Evolutionary conservation across 1,284 basidiomycete species (phyloP).

Genomic region (Microbotryum lychnidis-dioicae): DNA sequence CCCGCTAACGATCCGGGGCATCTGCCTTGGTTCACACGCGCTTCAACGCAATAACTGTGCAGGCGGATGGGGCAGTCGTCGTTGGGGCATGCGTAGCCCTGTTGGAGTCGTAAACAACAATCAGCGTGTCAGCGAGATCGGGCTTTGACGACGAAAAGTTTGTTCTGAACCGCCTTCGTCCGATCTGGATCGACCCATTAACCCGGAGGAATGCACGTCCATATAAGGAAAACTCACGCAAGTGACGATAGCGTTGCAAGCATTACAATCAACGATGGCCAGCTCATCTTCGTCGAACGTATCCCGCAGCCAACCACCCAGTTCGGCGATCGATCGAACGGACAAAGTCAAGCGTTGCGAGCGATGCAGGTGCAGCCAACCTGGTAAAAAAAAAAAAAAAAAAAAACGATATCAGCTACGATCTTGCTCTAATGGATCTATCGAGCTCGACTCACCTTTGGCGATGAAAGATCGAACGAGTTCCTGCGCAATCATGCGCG

Average conservation of each 20-base stretch:
- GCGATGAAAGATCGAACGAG: constrained; percentile 70
- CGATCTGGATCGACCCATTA: background rate
- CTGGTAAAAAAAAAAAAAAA: constrained; percentile 2
- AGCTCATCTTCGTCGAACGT: constrained; percentile 57
- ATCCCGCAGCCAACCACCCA: constrained; percentile 61
- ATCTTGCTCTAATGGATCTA: background rate
- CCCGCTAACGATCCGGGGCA: constrained; percentile 30
- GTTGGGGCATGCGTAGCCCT: constrained; percentile 57
- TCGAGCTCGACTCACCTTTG: constrained; percentile 48
- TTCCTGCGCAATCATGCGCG: constrained; percentile 61
- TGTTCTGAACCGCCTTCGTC: background rate
- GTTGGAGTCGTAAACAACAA: background rate
- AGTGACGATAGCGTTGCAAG: constrained; percentile 58
- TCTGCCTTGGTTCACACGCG: constrained; percentile 3
- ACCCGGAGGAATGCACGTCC: too few species aligned
- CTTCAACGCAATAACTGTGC: constrained; percentile 43
- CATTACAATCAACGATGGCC: constrained; percentile 56
- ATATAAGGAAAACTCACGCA: constrained; percentile 6
- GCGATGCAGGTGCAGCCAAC: constrained; percentile 27
- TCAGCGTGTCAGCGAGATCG: constrained; percentile 45
- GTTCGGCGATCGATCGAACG: constrained; percentile 62
- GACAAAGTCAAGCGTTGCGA: constrained; percentile 56
- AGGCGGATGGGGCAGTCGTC: constrained; percentile 57
- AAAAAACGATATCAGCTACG: background rate
- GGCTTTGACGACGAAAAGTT: background rate